Evolutionary conservation across 192 early-diverging fungal species (phyloP), one percentile per base, ranked within the genome.

Genomic region (Chytriomyces sp.): DNA sequence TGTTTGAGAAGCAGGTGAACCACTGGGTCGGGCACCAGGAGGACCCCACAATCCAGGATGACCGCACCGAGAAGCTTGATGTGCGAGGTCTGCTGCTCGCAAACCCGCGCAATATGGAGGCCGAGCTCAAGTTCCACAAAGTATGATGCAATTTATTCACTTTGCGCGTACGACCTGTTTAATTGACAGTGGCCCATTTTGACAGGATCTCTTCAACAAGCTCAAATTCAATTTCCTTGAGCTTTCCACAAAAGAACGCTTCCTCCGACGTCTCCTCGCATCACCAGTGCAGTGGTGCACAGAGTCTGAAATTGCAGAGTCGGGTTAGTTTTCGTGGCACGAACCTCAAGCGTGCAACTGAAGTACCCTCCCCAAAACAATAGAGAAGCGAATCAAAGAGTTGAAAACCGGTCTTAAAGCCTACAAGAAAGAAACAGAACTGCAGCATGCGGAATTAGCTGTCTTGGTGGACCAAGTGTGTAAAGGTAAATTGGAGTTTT

Each of bases 221-320:
- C 72, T 87, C 36, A 84, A 85, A 61, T 85, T 83, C 54, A 83
- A 82, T 54, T 85, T 78, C 65, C 71, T 87, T 32, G 85, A 87
- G 69, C 85, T 80, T 64, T 73, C 78, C 26, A 78, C 85, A 6
- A 87, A 87, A 69, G 83, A 87, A 54, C 61, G 57, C 30, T 87
- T 87, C 54, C 32, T 87, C 5, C 78, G 75, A 52, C 65, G 78
- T 31, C 64, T 83, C 37, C 52, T 87, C 67, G 75, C 77, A 31
- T 62, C 73, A 17, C 81, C 83, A n/a, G 49, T 80, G 0, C 19
- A 74, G 40, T 77, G 74, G 57, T 39, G 77, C 26, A 73, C 73
- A 25, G 52, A 66, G 17, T 36, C 75, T 7, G 81, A 82, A 39
- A 79, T 78, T 25, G 40, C 61, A 17, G 39, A 38, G n/a, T 39